A percentile compares a stretch with the other conserved stretches of the same genome.
phyloP scores from a whole-genome alignment of 768 basidiomycete species.

The Tubosaeta sp. region DNA sequence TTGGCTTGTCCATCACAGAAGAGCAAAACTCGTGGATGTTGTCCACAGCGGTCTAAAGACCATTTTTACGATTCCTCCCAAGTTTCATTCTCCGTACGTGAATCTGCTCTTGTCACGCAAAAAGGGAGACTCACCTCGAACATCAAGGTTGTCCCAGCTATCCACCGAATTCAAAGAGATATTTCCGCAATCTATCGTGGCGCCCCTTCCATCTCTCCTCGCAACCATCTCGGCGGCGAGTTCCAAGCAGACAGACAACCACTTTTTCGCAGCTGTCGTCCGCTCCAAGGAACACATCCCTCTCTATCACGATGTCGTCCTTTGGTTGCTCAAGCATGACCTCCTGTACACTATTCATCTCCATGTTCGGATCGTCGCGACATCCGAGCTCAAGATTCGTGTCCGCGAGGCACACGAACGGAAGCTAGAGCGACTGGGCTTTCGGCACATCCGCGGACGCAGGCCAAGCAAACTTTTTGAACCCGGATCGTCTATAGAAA shows the following conservation, averaged over 20 bases:
- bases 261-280: slow-evolving; percentile 80
- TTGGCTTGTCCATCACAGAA: slow-evolving; percentile 85
- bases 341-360: slow-evolving; percentile 83
- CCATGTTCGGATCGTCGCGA: slow-evolving; percentile 78
- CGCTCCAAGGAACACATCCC: slow-evolving; percentile 61
- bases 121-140: neutral
- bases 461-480: slow-evolving; percentile 17
- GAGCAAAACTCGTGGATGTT: slow-evolving; percentile 85
- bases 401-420: slow-evolving; percentile 49
- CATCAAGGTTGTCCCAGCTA: slow-evolving; percentile 35
- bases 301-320: slow-evolving; percentile 74
- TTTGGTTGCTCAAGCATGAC: slow-evolving; percentile 89
- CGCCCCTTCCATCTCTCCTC: slow-evolving; percentile 69
- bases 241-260: slow-evolving; percentile 59
- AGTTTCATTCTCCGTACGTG: slow-evolving; percentile 58
- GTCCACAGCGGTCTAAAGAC: slow-evolving; percentile 78
- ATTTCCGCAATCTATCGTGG: slow-evolving; percentile 60
- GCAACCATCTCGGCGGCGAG: slow-evolving; percentile 67
- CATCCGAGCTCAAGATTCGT: slow-evolving; percentile 64
- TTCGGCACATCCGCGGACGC: slow-evolving; percentile 19
- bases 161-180: slow-evolving; percentile 54
- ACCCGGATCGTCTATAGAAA: slow-evolving; percentile 16
- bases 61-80: slow-evolving; percentile 70
- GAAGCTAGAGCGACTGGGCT: slow-evolving; percentile 28
- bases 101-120: neutral